These are phyloP conservation scores for Corylus avellana DNA, from an alignment of 306 rosid species.

Conservation along the genomic window DNA sequence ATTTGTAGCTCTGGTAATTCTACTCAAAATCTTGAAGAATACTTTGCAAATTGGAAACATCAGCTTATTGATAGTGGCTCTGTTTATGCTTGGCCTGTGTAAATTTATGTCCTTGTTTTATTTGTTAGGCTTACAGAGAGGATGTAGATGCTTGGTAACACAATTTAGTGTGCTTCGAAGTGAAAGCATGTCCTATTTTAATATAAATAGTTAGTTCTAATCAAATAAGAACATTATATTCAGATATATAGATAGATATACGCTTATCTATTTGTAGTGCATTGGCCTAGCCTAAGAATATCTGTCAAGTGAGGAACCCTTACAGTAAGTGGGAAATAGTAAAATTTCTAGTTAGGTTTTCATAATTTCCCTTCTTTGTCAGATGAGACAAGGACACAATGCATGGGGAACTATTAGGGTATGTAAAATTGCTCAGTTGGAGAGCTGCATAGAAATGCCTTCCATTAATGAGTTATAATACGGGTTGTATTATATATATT, in stretches of 20 bases:
- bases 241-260: background rate
- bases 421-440: background rate
- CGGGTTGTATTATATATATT: background rate
- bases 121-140: background rate
- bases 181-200: no score
- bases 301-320: background rate
- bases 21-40: background rate
- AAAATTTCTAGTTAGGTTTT: background rate
- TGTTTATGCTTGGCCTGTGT: background rate
- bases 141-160: no score
- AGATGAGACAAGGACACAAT: background rate
- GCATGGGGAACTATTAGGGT: background rate
- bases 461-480: background rate
- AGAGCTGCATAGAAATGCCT: background rate
- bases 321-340: background rate
- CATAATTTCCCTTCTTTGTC: background rate
- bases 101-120: no score
- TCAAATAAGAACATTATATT: background rate
- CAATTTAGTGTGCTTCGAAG: no score
- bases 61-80: slow-evolving; percentile 18
- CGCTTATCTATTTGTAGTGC: background rate
- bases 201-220: no score
- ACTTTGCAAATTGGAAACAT: slow-evolving; percentile 4
- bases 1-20: background rate
- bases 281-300: background rate